Evolutionary conservation across 345 rosid genomes (phyloP).

Genomic region (Melaleuca quinquenervia): DNA sequence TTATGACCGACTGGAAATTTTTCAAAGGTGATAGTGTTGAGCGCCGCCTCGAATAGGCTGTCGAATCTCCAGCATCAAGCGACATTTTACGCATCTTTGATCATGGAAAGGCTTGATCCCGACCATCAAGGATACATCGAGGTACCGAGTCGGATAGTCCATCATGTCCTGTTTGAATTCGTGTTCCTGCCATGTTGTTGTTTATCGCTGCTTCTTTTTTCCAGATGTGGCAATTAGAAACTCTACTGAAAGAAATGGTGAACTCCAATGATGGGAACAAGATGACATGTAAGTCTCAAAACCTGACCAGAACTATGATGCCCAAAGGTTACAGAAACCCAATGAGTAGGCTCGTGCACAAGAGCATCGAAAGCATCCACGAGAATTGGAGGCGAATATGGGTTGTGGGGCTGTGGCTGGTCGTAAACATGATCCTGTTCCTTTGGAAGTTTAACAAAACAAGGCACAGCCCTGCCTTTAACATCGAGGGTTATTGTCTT

Average conservation of each 20-base stretch:
- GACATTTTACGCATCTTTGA: constrained; percentile 50
- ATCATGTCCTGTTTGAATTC: not conserved
- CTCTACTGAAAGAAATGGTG: constrained; percentile 61
- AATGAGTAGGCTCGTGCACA: constrained; percentile 21
- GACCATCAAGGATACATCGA: constrained; percentile 87
- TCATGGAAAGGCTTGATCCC: constrained; percentile 98
- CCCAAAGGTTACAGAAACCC: constrained; percentile 61
- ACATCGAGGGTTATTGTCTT: constrained; percentile 67
- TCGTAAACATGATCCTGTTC: constrained; percentile 37
- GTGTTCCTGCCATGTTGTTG: not conserved
- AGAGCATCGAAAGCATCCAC: constrained; percentile 22
- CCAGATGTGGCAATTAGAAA: constrained; percentile 90
- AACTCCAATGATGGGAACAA: constrained; percentile 12
- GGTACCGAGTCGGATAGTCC: constrained; percentile 18
- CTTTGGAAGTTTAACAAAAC: constrained; percentile 42
- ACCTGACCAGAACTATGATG: constrained; percentile 66
- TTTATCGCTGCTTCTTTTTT: not conserved
- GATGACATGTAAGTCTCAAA: constrained; percentile 4
- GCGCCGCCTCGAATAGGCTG: constrained; percentile 85
- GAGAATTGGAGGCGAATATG: constrained; percentile 71
- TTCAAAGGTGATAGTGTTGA: constrained; percentile 54
- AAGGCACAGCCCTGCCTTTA: constrained; percentile 15
- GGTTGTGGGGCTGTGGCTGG: constrained; percentile 39
- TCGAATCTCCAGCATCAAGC: constrained; percentile 62
- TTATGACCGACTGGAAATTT: not conserved